Base-by-base conservation (phyloP, 257 asterid species). In the Anisodus tanguticus region DNA sequence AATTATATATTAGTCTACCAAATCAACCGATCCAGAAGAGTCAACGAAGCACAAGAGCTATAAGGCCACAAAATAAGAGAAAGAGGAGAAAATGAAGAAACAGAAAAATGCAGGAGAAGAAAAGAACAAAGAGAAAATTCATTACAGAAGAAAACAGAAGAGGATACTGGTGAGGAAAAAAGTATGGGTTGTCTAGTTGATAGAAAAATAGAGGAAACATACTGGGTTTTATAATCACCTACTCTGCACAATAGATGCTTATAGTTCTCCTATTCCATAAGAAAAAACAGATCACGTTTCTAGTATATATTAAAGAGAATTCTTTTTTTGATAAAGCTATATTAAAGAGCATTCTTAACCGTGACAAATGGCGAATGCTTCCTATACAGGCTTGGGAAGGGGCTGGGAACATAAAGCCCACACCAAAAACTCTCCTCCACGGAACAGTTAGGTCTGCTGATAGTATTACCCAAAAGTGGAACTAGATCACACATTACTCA, bases 401-500 rank as follows among this genome's bases (percentile, higher is more conserved):
- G 35, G 59, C 17, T 4, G 3, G 62, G 63, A 51, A 22, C 43
- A 51, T 76, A 76, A 53, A 13, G 63, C 81, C 81, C 64, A 53
- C 26, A 76, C 13, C 15, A 76, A 74, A 67, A 22, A 26, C 81
- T 53, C 47, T 13, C 47, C 63, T 76, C 81, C 39, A 51, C 39
- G 2, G n/a, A 51, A 53, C 63, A 76, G 22, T 22, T 13, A 13
- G 8, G 13, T 76, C 79, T 76, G 43, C 62, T 8, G 11, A 76
- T 76, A 26, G 81, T 26, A 51, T 53, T 45, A 45, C 43, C 81
- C 63, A 51, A 53, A 51, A 5, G 13, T 9, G 47, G 5, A 76
- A 76, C 63, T 22, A 76, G 47, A 51, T 76, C 64, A 22, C 41
- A 11, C 81, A 53, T 51, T 77, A 77, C 53, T 77, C 81, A 77